Conservation (phyloP, 306 rosid genomes). For the Arachis hypogaea region DNA sequence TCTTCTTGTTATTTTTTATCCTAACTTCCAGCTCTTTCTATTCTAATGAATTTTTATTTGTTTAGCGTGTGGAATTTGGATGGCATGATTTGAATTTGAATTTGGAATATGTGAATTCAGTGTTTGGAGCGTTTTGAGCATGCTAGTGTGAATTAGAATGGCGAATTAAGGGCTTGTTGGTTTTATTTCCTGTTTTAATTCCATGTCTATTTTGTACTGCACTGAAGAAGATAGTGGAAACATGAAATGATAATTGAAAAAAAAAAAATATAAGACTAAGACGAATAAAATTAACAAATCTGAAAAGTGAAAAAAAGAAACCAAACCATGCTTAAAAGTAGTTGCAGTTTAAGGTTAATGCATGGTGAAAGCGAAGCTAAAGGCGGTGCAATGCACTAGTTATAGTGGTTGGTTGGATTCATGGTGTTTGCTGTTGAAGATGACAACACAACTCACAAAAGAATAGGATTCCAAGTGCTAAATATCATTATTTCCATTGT, state of each 20-base stretch:
- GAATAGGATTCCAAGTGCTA: conserved; percentile 1
- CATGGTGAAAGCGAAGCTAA: neutral
- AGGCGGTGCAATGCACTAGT: neutral
- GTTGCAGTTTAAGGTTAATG: neutral
- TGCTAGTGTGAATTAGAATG: conserved; percentile 1
- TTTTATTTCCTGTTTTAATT: too few species aligned
- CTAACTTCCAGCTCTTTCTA: conserved; percentile 11
- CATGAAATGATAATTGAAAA: too few species aligned
- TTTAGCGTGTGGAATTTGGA: neutral
- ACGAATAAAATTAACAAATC: too few species aligned
- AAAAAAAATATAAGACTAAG: too few species aligned
- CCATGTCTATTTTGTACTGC: too few species aligned
- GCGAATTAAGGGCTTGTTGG: neutral
- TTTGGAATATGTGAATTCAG: neutral
- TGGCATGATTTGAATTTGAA: conserved; percentile 4
- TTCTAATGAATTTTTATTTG: conserved; percentile 14
- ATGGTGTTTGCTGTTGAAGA: conserved; percentile 8
- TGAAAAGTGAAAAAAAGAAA: too few species aligned
- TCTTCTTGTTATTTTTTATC: neutral
- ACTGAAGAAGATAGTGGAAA: too few species aligned
- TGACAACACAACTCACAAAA: conserved; percentile 4
- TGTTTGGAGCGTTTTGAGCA: conserved; percentile 4
- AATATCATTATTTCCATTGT: conserved; percentile 5
- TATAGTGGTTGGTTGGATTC: conserved; percentile 26
- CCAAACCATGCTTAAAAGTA: neutral